These are phyloP conservation scores for Pseudonectria buxi DNA, from an alignment of 2,329 filamentous ascomycete species.

Conservation along the genomic window DNA sequence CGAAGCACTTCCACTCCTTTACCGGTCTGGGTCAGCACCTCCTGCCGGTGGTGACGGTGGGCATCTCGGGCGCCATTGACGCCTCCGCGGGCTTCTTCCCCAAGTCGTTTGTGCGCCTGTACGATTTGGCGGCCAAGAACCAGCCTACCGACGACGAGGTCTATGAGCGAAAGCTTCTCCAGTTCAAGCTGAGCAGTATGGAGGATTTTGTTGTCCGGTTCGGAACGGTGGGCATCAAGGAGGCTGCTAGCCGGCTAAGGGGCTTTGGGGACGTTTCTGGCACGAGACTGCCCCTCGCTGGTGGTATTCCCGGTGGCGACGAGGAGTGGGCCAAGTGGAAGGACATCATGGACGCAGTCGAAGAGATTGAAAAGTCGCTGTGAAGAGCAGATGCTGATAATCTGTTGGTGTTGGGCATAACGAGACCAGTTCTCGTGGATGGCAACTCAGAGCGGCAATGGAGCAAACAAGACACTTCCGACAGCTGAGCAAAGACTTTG, in stretches of 20 bases:
- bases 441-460: too few relatives aligned
- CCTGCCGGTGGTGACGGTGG: constrained; percentile 51
- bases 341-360: constrained; percentile 34
- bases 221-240: constrained; percentile 60
- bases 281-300: constrained; percentile 50
- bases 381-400: constrained; percentile 1
- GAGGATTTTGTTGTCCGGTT: constrained; percentile 56
- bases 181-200: constrained; percentile 54
- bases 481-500: too few relatives aligned
- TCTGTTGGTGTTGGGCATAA: too few relatives aligned
- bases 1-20: constrained; percentile 52
- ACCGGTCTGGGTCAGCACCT: constrained; percentile 61
- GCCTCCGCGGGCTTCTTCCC: constrained; percentile 58
- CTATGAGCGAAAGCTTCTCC: constrained; percentile 46
- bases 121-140: constrained; percentile 34
- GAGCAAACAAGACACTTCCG: too few relatives aligned
- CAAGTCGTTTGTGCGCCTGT: constrained; percentile 52
- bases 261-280: constrained; percentile 54
- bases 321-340: constrained; percentile 51
- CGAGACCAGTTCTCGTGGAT: too few relatives aligned
- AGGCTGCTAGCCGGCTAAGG: constrained; percentile 52
- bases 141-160: constrained; percentile 33
- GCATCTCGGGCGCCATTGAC: constrained; percentile 55
- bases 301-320: constrained; percentile 51
- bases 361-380: constrained; percentile 33